Percentiles rank a stretch among this genome's conserved stretches.
phyloP scores from a whole-genome alignment of 768 basidiomycete genomes.

The Pilatotrama ljubarskyi region DNA sequence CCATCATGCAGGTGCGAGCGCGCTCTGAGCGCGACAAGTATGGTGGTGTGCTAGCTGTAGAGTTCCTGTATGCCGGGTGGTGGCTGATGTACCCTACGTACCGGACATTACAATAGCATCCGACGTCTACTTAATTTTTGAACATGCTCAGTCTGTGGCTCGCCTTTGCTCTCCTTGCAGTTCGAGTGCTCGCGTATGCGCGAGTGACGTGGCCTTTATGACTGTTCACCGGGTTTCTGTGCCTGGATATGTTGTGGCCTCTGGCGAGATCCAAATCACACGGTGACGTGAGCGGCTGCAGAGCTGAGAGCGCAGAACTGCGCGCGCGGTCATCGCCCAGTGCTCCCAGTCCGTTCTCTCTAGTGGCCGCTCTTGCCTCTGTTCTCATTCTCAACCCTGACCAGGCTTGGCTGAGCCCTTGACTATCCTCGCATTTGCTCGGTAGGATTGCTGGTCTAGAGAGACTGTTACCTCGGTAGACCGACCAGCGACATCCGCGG shows the following conservation, averaged over 20 bases:
- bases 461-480: not conserved
- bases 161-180: no score
- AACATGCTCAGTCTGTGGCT: not conserved
- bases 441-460: not conserved
- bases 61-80: conserved; percentile 5
- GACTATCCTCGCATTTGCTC: not conserved
- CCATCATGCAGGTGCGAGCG: conserved; percentile 46
- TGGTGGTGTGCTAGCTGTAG: conserved; percentile 10
- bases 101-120: conserved; percentile 14
- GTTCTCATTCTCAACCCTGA: not conserved
- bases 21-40: conserved; percentile 33
- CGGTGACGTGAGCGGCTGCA: conserved; percentile 19
- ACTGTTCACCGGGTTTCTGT: not conserved
- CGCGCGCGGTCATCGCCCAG: no score
- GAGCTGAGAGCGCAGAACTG: not conserved
- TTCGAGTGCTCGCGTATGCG: no score
- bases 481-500: no score
- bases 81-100: conserved; percentile 9
- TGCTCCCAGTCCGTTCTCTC: no score
- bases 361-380: not conserved
- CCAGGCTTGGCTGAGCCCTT: no score
- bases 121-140: not conserved
- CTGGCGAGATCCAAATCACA: not conserved
- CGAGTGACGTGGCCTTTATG: no score
- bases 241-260: not conserved